Evolutionary conservation across 139 green algal species (phyloP).

Genomic region (Chlamydomonas sp.): DNA sequence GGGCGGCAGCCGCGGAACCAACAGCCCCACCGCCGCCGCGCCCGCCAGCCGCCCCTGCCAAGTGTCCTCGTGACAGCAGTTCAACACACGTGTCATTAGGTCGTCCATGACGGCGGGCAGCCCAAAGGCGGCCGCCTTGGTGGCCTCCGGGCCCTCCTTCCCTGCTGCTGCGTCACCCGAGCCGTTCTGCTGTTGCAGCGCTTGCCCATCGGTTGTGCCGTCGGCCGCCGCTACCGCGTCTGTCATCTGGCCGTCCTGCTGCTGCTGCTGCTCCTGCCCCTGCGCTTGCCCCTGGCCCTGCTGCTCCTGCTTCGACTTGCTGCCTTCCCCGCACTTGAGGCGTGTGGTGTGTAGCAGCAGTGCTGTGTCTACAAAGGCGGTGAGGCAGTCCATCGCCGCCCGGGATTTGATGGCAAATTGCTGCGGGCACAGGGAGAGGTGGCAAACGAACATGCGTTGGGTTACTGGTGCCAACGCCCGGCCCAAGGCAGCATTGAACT

Average conservation of each 20-base stretch:
- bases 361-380: constrained; percentile 82
- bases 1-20: constrained; percentile 62
- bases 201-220: neutral
- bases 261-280: neutral
- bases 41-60: constrained; percentile 88
- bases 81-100: constrained; percentile 82
- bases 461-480: no score
- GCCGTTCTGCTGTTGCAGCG: no score
- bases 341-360: constrained; percentile 63
- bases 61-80: constrained; percentile 88
- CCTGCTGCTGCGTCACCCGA: neutral
- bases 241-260: neutral
- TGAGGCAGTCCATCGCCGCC: constrained; percentile 71
- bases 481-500: no score
- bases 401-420: constrained; percentile 29
- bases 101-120: constrained; percentile 80
- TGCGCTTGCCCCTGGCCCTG: neutral
- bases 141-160: constrained; percentile 4
- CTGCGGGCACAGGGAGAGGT: no score
- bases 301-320: neutral
- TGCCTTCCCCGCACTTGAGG: neutral
- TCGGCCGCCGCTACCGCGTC: constrained; percentile 17
- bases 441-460: no score
- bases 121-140: constrained; percentile 7
- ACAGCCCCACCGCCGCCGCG: constrained; percentile 70